Evolutionary conservation across 768 basidiomycete genomes (phyloP), one percentile per base, ranked within the genome.

Genomic region (Austroboletus eburneus): DNA sequence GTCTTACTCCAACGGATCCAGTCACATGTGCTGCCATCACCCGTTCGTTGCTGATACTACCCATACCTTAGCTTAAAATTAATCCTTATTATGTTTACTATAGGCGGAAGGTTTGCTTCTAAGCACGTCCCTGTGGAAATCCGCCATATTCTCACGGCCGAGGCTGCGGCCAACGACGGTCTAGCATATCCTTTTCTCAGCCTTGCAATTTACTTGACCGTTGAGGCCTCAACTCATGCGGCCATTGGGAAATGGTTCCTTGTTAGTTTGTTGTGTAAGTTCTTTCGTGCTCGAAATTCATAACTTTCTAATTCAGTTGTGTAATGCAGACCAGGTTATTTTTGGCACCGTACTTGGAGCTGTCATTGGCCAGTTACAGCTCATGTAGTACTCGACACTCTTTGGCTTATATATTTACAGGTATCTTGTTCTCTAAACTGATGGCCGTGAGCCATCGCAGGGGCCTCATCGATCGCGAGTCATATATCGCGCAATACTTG

Each of bases 121-220:
- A 77, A 74, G 46, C 77, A 90, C 57, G 87, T 91, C 4, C 86
- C 87, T 4, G 51, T 69, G 5, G 84, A 90, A 43, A 73, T 98
- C 20, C 81, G 94, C 23, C 85, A 81, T 20, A 75, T 96, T 35
- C 72, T 96, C 7, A 79, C 87, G 0, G 91, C 90, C 0, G 95
- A 98, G 67, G 89, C 88, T 5, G 96, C 94, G 0, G 85, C 90
- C 7, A 99, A 99, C 65, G 96, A 98, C 56, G 96, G 96, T 2
- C 76, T 97, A 13, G 92, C 94, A 2, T 96, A 94, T 64, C 93
- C 93, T 0, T 97, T 97, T 64, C 72, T 97, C 45, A 78, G 80
- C 22, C 75, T 98, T 43, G 81, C 94, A 3, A 74, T 98, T 9
- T 97, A 95, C 63, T 73, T 98, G 38, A 84, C 83, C 9, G 54